These are phyloP conservation scores for Pyrenophora tritici-repentis DNA, from an alignment of 2,329 filamentous ascomycete species.

Conservation along the genomic window DNA sequence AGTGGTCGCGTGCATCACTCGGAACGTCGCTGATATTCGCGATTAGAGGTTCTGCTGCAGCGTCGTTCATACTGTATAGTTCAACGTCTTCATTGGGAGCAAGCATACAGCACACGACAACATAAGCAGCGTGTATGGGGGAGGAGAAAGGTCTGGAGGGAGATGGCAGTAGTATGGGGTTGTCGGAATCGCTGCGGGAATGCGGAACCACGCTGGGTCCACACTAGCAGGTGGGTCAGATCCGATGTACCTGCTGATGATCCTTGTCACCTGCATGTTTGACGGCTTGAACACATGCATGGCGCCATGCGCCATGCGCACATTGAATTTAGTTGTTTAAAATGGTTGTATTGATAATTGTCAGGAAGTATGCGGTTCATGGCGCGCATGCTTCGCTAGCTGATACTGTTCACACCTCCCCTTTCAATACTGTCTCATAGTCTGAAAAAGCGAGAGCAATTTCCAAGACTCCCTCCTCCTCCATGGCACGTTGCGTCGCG, in stretches of 20 bases:
- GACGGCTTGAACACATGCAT: background rate
- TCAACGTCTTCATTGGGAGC: constrained; percentile 26
- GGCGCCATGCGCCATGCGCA: too few relatives aligned
- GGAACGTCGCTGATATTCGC: constrained; percentile 17
- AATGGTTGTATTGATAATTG: constrained; percentile 10
- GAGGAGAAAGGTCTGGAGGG: background rate
- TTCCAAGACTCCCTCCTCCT: constrained; percentile 15
- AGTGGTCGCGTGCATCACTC: constrained; percentile 9
- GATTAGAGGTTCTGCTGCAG: constrained; percentile 43
- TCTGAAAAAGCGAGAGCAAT: constrained; percentile 22
- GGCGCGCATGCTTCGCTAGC: constrained; percentile 14
- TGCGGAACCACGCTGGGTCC: constrained; percentile 10
- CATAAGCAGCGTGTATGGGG: background rate
- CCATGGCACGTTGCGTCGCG: constrained; percentile 18
- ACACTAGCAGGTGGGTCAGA: constrained; percentile 12
- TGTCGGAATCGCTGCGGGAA: constrained; percentile 13
- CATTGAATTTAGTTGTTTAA: background rate
- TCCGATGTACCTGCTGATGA: constrained; percentile 10
- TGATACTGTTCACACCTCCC: constrained; percentile 7
- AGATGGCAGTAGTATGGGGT: constrained; percentile 9
- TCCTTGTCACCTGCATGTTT: constrained; percentile 8
- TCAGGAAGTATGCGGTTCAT: constrained; percentile 6
- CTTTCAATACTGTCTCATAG: constrained; percentile 13
- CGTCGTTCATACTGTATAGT: constrained; percentile 36
- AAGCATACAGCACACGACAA: constrained; percentile 4